A percentile compares a stretch with the other conserved stretches of the same genome.
Evolutionary conservation across 2,329 filamentous ascomycete genomes (phyloP).

Genomic region (Phaeosphaeriaceae sp.): DNA sequence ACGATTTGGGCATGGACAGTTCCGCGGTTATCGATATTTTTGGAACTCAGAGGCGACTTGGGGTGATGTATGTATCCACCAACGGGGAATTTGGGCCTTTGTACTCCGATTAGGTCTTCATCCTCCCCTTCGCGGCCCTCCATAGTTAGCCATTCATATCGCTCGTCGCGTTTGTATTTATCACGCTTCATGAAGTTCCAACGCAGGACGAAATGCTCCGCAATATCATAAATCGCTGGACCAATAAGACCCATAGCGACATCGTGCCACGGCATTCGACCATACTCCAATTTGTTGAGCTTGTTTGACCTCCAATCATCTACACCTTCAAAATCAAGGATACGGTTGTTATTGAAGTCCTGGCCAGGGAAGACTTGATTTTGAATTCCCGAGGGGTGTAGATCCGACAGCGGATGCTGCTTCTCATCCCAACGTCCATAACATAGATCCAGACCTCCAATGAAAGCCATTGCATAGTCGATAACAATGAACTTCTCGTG

Average conservation of each 20-base stretch:
- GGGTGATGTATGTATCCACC: conserved; percentile 88
- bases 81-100: conserved; percentile 85
- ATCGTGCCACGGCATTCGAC: conserved; percentile 98
- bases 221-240: conserved; percentile 89
- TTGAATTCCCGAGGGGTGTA: conserved; percentile 80
- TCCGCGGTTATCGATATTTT: conserved; percentile 66
- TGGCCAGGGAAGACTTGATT: conserved; percentile 93
- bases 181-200: conserved; percentile 98
- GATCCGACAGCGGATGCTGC: conserved; percentile 84
- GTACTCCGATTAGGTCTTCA: conserved; percentile 86
- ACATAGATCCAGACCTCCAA: conserved; percentile 92
- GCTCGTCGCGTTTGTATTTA: conserved; percentile 90
- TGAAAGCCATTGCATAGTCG: conserved; percentile 88
- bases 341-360: conserved; percentile 96
- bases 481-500: conserved; percentile 98
- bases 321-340: conserved; percentile 94
- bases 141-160: conserved; percentile 84
- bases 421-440: conserved; percentile 93
- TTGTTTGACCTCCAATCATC: conserved; percentile 93
- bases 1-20: conserved; percentile 83
- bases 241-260: conserved; percentile 91
- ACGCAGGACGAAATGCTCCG: conserved; percentile 89
- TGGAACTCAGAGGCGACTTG: conserved; percentile 69
- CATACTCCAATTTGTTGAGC: conserved; percentile 86
- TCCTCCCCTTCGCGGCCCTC: conserved; percentile 77